phyloP scores from a whole-genome alignment of 2,329 filamentous ascomycete genomes.

The Calycina marina region DNA sequence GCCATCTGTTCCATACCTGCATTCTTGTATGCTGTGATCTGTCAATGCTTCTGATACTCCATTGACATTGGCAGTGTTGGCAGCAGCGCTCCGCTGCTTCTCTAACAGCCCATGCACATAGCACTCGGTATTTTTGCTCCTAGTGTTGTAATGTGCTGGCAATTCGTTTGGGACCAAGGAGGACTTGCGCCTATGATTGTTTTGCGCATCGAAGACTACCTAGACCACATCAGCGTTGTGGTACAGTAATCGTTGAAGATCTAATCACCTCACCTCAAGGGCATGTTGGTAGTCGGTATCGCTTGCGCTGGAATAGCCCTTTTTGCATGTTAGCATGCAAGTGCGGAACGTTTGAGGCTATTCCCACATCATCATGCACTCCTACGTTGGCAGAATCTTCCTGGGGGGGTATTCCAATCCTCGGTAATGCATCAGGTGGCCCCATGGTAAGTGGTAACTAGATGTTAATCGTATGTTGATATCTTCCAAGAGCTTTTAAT shows the following conservation, averaged over 20 bases:
- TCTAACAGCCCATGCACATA: slow-evolving; percentile 53
- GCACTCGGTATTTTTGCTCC: slow-evolving; percentile 37
- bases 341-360: no score
- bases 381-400: no score
- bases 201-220: slow-evolving; percentile 48
- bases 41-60: slow-evolving; percentile 17
- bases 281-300: slow-evolving; percentile 24
- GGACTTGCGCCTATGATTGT: slow-evolving; percentile 49
- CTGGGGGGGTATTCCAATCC: no score
- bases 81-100: slow-evolving; percentile 29
- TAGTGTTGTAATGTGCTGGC: slow-evolving; percentile 23
- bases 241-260: neutral
- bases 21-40: slow-evolving; percentile 5
- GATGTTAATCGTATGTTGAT: no score
- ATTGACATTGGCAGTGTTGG: slow-evolving; percentile 19
- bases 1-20: neutral
- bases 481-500: no score
- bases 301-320: slow-evolving; percentile 17
- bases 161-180: slow-evolving; percentile 42
- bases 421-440: no score
- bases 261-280: slow-evolving; percentile 28
- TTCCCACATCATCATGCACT: no score
- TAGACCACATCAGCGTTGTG: slow-evolving; percentile 6
- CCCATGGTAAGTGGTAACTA: no score
- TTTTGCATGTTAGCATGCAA: slow-evolving; percentile 1